Percentiles rank a stretch among this genome's conserved stretches.
Evolutionary conservation across 192 early-diverging fungal genomes (phyloP).

Genomic region (Coemansia sp.): DNA sequence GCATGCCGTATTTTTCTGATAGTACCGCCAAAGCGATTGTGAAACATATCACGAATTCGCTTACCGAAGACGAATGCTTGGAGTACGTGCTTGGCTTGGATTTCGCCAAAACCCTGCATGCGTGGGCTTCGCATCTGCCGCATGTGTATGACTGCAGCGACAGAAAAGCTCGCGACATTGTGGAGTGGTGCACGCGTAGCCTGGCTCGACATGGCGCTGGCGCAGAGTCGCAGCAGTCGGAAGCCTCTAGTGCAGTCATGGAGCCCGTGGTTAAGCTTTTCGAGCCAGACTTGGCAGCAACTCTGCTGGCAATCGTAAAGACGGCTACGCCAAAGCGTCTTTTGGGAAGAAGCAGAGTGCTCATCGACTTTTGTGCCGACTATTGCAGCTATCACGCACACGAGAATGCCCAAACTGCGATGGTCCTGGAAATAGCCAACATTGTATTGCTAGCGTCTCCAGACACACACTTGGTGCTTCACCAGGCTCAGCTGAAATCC

Average conservation of each 20-base stretch:
- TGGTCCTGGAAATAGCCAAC: conserved; percentile 30
- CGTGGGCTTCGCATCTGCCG: conserved; percentile 40
- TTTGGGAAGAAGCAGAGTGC: conserved; percentile 6
- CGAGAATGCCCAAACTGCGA: conserved; percentile 30
- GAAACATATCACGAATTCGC: conserved; percentile 35
- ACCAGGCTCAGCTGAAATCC: conserved; percentile 9
- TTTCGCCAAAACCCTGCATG: conserved; percentile 40
- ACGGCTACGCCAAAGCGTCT: conserved; percentile 25
- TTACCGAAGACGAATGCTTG: conserved; percentile 33
- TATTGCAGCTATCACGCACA: conserved; percentile 27
- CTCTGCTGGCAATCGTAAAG: conserved; percentile 27
- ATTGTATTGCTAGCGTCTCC: conserved; percentile 16
- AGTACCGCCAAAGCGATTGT: conserved; percentile 32
- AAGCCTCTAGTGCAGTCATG: conserved; percentile 15
- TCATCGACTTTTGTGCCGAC: conserved; percentile 44
- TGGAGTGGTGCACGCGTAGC: conserved; percentile 26
- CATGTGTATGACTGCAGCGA: conserved; percentile 42
- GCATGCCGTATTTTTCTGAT: conserved; percentile 39
- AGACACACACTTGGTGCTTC: conserved; percentile 15
- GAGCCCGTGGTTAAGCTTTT: conserved; percentile 16
- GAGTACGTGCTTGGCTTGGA: conserved; percentile 32
- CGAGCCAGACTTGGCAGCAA: conserved; percentile 27
- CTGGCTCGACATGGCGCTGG: conserved; percentile 19
- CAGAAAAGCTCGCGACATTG: conserved; percentile 16
- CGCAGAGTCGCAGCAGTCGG: conserved; percentile 30